phyloP scores from a whole-genome alignment of 148 eudicot species.

The Nepenthes gracilis region DNA sequence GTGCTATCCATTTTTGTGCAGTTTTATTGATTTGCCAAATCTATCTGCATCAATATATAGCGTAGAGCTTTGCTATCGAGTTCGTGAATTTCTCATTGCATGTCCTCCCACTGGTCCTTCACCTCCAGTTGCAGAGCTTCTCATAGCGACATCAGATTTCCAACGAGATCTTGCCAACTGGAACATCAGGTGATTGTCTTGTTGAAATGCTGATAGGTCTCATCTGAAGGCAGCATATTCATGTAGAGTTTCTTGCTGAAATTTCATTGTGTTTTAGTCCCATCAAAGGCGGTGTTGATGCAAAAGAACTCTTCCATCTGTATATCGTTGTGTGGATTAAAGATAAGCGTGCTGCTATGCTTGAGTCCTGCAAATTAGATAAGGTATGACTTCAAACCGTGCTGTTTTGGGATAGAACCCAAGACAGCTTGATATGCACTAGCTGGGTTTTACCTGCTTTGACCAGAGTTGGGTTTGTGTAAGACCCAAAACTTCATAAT shows the following conservation, averaged over 20 bases:
- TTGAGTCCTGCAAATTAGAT: constrained; percentile 77
- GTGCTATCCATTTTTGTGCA: constrained; percentile 20
- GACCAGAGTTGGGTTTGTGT: too few species aligned
- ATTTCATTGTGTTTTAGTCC: constrained; percentile 32
- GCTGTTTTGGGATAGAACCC: too few species aligned
- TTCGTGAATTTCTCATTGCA: constrained; percentile 71
- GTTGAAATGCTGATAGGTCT: not conserved
- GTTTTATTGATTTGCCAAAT: constrained; percentile 87
- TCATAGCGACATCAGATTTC: constrained; percentile 84
- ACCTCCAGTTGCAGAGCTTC: constrained; percentile 78
- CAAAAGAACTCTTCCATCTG: constrained; percentile 83
- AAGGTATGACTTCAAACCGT: constrained; percentile 33
- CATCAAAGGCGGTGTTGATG: constrained; percentile 91
- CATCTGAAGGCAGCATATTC: not conserved
- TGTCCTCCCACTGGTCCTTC: constrained; percentile 85
- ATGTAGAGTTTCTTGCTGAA: not conserved
- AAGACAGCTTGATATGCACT: too few species aligned
- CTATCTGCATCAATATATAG: constrained; percentile 83
- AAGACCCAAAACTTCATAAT: too few species aligned
- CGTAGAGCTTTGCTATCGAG: constrained; percentile 62
- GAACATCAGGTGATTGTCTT: constrained; percentile 51
- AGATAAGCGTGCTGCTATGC: constrained; percentile 79
- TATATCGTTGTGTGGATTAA: constrained; percentile 90
- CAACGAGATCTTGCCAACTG: constrained; percentile 76
- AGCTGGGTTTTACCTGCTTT: too few species aligned